phyloP scores from a whole-genome alignment of 1,139 yeast species.

The Yamadazyma sp. region DNA sequence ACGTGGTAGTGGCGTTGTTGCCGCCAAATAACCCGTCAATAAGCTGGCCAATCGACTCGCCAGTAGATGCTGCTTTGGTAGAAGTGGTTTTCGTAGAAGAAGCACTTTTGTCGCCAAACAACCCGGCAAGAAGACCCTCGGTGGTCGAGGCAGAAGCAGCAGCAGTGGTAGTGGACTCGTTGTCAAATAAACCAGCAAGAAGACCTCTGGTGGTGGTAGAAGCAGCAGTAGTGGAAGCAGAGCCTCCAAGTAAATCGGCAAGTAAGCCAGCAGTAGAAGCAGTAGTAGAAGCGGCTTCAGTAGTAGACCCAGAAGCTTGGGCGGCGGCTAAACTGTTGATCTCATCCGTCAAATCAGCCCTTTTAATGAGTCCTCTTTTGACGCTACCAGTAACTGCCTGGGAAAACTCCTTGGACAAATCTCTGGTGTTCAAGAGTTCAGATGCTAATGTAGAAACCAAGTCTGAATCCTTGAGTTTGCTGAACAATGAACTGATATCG shows the following conservation, averaged over 20 bases:
- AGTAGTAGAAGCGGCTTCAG: constrained; percentile 7
- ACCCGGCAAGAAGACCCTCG: constrained; percentile 18
- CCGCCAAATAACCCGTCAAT: constrained; percentile 14
- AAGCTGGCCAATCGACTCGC: constrained; percentile 10
- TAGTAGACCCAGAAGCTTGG: constrained; percentile 6
- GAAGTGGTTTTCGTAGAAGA: constrained; percentile 10
- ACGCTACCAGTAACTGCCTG: constrained; percentile 14
- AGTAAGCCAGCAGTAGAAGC: constrained; percentile 8
- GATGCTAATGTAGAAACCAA: constrained; percentile 20
- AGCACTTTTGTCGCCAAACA: constrained; percentile 14
- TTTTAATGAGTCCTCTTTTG: constrained; percentile 17
- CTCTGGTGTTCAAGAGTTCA: constrained; percentile 18
- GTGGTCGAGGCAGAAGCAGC: constrained; percentile 12
- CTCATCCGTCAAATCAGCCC: constrained; percentile 8
- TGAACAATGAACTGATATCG: constrained; percentile 22
- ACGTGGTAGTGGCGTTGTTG: constrained; percentile 4
- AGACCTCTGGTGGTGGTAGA: constrained; percentile 7
- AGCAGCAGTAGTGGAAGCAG: constrained; percentile 3
- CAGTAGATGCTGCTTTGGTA: constrained; percentile 13
- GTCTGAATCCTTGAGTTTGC: constrained; percentile 27
- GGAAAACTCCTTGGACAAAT: constrained; percentile 16
- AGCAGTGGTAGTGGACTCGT: constrained; percentile 11
- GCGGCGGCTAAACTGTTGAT: constrained; percentile 8
- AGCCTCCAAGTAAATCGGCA: constrained; percentile 6
- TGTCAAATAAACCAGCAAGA: constrained; percentile 11